These are phyloP conservation scores for Ambrosiella cleistominuta DNA, from an alignment of 2,329 filamentous ascomycete genomes.

Conservation along the genomic window DNA sequence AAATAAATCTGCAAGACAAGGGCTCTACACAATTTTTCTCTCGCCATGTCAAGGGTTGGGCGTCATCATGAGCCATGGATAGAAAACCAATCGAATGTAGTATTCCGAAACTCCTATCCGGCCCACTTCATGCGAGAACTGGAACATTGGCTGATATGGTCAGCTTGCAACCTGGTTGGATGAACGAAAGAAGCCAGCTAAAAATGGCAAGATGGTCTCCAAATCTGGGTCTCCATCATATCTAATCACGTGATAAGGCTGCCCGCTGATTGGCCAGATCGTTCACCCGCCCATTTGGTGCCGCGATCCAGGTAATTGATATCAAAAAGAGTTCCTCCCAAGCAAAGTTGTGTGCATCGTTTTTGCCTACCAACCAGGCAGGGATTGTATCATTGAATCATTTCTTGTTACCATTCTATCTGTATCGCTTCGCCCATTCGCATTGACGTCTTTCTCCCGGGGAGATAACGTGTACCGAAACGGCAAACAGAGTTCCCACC, in stretches of 20 bases:
- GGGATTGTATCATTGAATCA: constrained; percentile 5
- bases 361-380: constrained; percentile 8
- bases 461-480: no score
- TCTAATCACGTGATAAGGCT: constrained; percentile 8
- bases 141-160: background rate
- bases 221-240: constrained; percentile 2
- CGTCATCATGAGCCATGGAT: background rate
- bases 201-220: constrained; percentile 1
- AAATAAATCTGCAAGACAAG: no score
- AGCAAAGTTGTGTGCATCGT: background rate
- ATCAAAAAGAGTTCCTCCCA: background rate
- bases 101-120: background rate
- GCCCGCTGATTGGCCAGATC: constrained; percentile 5
- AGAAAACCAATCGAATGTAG: background rate
- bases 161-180: background rate
- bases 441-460: background rate
- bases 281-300: background rate
- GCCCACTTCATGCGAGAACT: background rate
- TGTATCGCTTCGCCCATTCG: background rate
- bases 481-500: background rate
- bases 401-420: background rate
- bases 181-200: background rate
- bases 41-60: no score
- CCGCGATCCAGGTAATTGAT: background rate
- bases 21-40: no score